Percentiles rank a stretch among this genome's conserved stretches.
Evolutionary conservation across 2,329 filamentous ascomycete species (phyloP).

Genomic region (Trichophyton benhamiae): DNA sequence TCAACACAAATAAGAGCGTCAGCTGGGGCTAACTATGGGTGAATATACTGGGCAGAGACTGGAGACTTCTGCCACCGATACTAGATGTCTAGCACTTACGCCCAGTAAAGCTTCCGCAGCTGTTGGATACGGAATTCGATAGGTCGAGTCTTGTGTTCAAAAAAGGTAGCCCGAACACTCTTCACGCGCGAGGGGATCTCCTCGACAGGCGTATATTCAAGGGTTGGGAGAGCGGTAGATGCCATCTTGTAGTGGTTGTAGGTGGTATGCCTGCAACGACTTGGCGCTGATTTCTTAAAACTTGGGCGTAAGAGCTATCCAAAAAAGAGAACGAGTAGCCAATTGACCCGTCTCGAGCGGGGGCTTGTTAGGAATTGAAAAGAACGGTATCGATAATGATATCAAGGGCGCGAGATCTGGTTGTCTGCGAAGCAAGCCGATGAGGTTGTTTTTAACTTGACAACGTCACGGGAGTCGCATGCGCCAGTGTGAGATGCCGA

Average conservation of each 20-base stretch:
- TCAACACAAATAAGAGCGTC: constrained; percentile 5
- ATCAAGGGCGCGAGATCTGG: background rate
- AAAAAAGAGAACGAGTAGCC: background rate
- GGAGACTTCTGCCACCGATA: background rate
- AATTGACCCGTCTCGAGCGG: background rate
- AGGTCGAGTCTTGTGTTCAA: constrained; percentile 67
- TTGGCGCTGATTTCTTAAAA: background rate
- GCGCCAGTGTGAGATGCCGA: background rate
- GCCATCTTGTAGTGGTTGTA: constrained; percentile 4
- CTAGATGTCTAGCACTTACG: constrained; percentile 29
- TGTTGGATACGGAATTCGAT: constrained; percentile 72
- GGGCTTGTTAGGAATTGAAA: background rate
- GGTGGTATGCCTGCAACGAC: background rate
- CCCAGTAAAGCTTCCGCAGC: constrained; percentile 93
- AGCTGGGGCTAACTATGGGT: background rate
- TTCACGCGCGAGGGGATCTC: constrained; percentile 51
- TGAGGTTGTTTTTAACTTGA: too few species aligned
- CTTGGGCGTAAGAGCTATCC: background rate
- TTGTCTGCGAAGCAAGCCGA: background rate
- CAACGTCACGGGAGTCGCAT: background rate
- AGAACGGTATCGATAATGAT: too few species aligned
- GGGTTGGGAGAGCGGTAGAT: constrained; percentile 29
- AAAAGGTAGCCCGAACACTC: constrained; percentile 56
- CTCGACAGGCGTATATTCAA: constrained; percentile 53
- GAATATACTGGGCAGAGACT: background rate